A percentile compares a stretch with the other conserved stretches of the same genome.
Conservation (phyloP, 2,329 filamentous ascomycete genomes). For the Alternaria postmessia region DNA sequence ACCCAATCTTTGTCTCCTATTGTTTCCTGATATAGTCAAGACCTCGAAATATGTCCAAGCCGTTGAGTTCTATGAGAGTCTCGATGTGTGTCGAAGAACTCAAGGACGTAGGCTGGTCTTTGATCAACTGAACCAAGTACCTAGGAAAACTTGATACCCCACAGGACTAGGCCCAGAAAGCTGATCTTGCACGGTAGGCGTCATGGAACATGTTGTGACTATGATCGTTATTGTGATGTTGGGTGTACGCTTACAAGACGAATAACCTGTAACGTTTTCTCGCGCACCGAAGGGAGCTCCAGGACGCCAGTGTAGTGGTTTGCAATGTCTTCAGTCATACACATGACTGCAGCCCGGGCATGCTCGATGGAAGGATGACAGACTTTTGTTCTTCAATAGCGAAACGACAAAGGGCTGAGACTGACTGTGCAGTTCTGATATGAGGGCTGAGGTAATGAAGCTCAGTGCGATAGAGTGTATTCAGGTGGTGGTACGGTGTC, state of each 20-base stretch:
- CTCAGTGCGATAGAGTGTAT: conserved; percentile 1
- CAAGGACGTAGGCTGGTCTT: not conserved
- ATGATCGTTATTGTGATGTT: not conserved
- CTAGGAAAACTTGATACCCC: not conserved
- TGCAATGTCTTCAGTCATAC: too few species aligned
- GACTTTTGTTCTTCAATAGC: not conserved
- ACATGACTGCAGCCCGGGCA: not conserved
- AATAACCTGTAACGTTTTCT: not conserved
- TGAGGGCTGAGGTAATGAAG: not conserved
- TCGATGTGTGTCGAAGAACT: not conserved
- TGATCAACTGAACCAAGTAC: not conserved
- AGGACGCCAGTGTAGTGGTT: not conserved
- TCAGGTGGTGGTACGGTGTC: conserved; percentile 13
- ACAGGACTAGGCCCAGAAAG: not conserved
- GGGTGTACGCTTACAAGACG: not conserved
- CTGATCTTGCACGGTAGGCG: not conserved
- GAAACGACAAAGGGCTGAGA: not conserved
- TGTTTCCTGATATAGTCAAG: not conserved
- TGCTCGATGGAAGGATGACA: not conserved
- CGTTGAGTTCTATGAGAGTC: not conserved
- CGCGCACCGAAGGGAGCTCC: not conserved
- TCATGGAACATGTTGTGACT: not conserved
- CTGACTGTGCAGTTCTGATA: not conserved
- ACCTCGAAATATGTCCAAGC: not conserved
- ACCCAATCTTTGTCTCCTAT: not conserved